Evolutionary conservation across 257 asterid species (phyloP), one percentile per base, ranked within the genome.

Genomic region (Echites panduratus): DNA sequence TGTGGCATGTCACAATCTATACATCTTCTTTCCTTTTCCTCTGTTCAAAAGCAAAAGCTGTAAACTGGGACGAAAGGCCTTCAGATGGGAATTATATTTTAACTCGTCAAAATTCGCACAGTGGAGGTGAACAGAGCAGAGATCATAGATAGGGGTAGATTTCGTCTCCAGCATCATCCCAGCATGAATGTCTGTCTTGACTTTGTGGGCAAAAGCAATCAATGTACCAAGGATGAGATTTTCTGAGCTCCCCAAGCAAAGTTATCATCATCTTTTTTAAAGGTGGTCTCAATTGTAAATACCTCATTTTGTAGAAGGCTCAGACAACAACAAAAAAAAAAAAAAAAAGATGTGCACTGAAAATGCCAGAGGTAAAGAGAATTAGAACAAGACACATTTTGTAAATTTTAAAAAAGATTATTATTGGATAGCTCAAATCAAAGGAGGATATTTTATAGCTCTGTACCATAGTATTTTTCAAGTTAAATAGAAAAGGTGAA

Each of bases 1-100:
- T 88, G 77, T 95, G 99, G 98, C 99, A 95, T 77, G 70, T 95
- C 49, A 83, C 85, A 11, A 86, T 87, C 75, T 95, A 95, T 77
- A 88, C 92, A 4, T 87, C 96, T 4, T 92, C 99, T 59, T 92
- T 95, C 84, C 83, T 95, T 73, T 95, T 95, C 87, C 95, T 95
- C 71, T 91, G 96, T 73, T 92, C 96, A 59, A 95, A 90, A 84
- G 90, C 84, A 69, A 79, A 83, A 13, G 76, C 75, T 9, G 81
- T 56, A 6, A 83, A 70, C 66, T 82, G 83, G 75, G 56, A 77
- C 2, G 92, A 78, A 75, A 77, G 82, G 66, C 74, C 87, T 57
- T n/a, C 81, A 12, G 85, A 68, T 16, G 88, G 76, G 75, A 85
- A 64, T 80, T 94, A 91, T 74, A 89, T 70, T 74, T 71, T 94